Evolutionary conservation across 1,284 basidiomycete genomes (phyloP).

Genomic region (Ganoderma multipileum): DNA sequence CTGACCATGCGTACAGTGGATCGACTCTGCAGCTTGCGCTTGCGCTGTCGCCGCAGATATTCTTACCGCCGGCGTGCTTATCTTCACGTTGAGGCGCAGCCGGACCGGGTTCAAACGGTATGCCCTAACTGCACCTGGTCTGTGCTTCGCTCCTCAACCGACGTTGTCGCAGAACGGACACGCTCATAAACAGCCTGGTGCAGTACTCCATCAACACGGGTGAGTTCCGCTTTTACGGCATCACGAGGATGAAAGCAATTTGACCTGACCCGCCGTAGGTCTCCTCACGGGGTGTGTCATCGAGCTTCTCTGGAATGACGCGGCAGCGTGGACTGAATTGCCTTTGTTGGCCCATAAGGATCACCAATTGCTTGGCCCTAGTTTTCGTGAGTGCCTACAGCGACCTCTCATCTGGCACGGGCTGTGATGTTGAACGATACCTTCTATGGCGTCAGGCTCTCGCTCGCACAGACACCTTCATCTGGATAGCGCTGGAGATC

Average conservation of each 20-base stretch:
- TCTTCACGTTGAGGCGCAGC: conserved; percentile 5
- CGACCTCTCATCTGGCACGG: background rate
- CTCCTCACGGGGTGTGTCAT: conserved; percentile 8
- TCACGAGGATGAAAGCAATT: background rate
- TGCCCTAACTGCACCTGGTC: background rate
- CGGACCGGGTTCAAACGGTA: conserved; percentile 14
- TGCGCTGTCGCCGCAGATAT: conserved; percentile 8
- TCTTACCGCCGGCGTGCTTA: conserved; percentile 13
- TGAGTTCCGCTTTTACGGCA: background rate
- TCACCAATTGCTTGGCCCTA: background rate
- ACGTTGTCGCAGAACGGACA: conserved; percentile 7
- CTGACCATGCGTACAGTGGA: conserved; percentile 7
- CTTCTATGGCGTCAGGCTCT: conserved; percentile 2
- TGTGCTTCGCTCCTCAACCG: background rate
- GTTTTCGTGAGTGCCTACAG: conserved; percentile 8
- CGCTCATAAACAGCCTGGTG: conserved; percentile 9
- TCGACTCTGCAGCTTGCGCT: conserved; percentile 15
- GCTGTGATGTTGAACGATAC: background rate
- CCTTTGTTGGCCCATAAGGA: background rate
- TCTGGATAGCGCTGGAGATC: conserved; percentile 11
- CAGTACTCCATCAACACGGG: conserved; percentile 19
- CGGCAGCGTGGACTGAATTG: background rate
- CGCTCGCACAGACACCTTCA: conserved; percentile 5
- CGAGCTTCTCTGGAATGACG: no score
- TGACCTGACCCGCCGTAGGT: background rate